phyloP scores from a whole-genome alignment of 805 yeast genomes.

The Candida arabinofermentans region DNA sequence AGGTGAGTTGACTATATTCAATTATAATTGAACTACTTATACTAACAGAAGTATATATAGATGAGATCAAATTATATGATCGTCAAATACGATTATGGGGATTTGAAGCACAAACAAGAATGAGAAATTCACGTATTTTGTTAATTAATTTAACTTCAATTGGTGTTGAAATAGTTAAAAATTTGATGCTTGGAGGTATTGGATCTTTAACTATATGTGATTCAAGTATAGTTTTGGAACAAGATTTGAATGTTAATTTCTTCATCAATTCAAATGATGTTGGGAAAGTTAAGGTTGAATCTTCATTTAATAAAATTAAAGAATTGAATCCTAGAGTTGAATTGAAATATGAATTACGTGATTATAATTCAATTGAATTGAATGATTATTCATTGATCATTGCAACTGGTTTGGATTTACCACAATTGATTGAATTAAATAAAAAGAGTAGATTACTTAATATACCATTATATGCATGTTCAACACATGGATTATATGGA shows the following conservation, averaged over 20 bases:
- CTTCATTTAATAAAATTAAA: constrained; percentile 51
- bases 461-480: constrained; percentile 66
- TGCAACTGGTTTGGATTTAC: constrained; percentile 57
- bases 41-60: too few relatives aligned
- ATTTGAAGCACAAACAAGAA: constrained; percentile 76
- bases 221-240: constrained; percentile 44
- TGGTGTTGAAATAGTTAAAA: constrained; percentile 80
- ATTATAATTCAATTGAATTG: constrained; percentile 23
- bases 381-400: constrained; percentile 56
- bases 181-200: constrained; percentile 82
- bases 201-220: constrained; percentile 76
- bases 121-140: constrained; percentile 69
- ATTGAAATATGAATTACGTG: constrained; percentile 39
- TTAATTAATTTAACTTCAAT: constrained; percentile 71
- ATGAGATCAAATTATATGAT: constrained; percentile 89
- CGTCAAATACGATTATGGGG: constrained; percentile 97
- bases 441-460: constrained; percentile 47
- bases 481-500: constrained; percentile 78
- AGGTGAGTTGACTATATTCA: constrained; percentile 5
- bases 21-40: too few relatives aligned
- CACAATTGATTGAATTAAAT: constrained; percentile 47
- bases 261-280: constrained; percentile 54
- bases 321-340: constrained; percentile 80
- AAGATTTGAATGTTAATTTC: constrained; percentile 72
- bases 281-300: constrained; percentile 53